phyloP scores from a whole-genome alignment of 768 basidiomycete genomes.

The Kondoa subrosea region DNA sequence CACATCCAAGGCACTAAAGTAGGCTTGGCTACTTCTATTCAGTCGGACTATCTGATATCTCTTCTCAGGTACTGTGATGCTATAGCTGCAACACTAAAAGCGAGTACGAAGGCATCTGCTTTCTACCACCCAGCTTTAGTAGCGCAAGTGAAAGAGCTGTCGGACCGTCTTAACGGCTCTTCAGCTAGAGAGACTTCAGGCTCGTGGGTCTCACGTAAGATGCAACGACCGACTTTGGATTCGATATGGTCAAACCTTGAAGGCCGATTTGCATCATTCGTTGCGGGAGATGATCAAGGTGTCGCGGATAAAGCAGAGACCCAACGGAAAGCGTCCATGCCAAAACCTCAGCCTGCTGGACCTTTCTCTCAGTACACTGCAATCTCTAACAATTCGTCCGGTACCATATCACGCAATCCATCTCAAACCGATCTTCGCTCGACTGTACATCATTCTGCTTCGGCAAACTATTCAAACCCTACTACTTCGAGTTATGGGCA shows the following conservation, averaged over 20 bases:
- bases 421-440: slow-evolving; percentile 11
- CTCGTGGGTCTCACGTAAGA: slow-evolving; percentile 74
- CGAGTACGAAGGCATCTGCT: slow-evolving; percentile 40
- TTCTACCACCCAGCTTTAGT: slow-evolving; percentile 51
- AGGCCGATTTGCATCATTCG: slow-evolving; percentile 78
- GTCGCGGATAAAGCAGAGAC: slow-evolving; percentile 36
- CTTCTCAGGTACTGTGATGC: slow-evolving; percentile 81
- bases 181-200: slow-evolving; percentile 56
- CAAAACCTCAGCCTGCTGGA: slow-evolving; percentile 40
- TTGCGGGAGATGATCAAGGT: slow-evolving; percentile 53
- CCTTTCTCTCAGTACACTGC: slow-evolving; percentile 87
- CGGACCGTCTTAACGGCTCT: slow-evolving; percentile 58
- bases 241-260: slow-evolving; percentile 83
- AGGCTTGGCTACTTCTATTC: slow-evolving; percentile 10
- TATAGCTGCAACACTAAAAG: slow-evolving; percentile 46
- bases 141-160: slow-evolving; percentile 58
- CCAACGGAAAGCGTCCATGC: slow-evolving; percentile 26
- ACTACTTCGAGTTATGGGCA: not conserved
- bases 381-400: slow-evolving; percentile 49
- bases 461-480: not conserved
- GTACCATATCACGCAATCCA: slow-evolving; percentile 15
- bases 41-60: not conserved
- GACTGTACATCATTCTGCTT: slow-evolving; percentile 2
- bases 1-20: slow-evolving; percentile 58
- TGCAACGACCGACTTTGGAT: slow-evolving; percentile 79